Conservation (phyloP, 1,284 basidiomycete species). For the Cryptococcus sp. region DNA sequence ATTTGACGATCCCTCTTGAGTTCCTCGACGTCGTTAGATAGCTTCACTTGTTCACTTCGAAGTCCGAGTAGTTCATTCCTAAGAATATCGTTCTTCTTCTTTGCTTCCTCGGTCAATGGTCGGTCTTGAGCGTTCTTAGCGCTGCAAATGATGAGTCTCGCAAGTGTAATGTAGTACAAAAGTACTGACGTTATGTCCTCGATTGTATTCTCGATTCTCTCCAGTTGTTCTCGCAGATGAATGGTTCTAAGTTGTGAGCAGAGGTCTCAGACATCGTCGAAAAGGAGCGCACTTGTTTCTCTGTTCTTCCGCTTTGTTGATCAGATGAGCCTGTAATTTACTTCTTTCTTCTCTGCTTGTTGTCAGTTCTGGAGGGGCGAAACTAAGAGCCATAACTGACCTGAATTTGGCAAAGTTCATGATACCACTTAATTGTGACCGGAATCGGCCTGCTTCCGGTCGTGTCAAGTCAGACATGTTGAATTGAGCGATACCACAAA, state of each 20-base stretch:
- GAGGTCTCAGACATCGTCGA: neutral
- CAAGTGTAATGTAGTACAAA: neutral
- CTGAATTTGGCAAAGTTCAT: conserved; percentile 90
- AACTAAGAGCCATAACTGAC: conserved; percentile 4
- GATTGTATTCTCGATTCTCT: conserved; percentile 56
- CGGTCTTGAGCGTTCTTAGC: conserved; percentile 64
- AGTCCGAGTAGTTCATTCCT: conserved; percentile 60
- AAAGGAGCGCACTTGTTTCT: conserved; percentile 23
- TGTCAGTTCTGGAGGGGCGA: neutral
- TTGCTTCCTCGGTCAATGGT: conserved; percentile 61
- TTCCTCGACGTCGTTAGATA: conserved; percentile 52
- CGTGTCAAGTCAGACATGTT: conserved; percentile 65
- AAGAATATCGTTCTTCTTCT: conserved; percentile 59
- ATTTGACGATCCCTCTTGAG: conserved; percentile 58
- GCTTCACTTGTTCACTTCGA: conserved; percentile 58
- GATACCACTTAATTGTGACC: conserved; percentile 72
- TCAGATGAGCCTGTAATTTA: conserved; percentile 14
- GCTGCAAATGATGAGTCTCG: conserved; percentile 43
- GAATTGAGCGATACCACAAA: conserved; percentile 73
- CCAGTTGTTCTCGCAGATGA: conserved; percentile 55
- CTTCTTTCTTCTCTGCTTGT: conserved; percentile 25
- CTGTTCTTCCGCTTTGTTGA: conserved; percentile 21
- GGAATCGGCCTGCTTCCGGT: conserved; percentile 67
- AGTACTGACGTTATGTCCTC: conserved; percentile 59
- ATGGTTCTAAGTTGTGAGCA: conserved; percentile 9